A percentile compares a stretch with the other conserved stretches of the same genome.
phyloP scores from a whole-genome alignment of 495 filamentous ascomycete genomes.

The Aspergillus funiculosus region DNA sequence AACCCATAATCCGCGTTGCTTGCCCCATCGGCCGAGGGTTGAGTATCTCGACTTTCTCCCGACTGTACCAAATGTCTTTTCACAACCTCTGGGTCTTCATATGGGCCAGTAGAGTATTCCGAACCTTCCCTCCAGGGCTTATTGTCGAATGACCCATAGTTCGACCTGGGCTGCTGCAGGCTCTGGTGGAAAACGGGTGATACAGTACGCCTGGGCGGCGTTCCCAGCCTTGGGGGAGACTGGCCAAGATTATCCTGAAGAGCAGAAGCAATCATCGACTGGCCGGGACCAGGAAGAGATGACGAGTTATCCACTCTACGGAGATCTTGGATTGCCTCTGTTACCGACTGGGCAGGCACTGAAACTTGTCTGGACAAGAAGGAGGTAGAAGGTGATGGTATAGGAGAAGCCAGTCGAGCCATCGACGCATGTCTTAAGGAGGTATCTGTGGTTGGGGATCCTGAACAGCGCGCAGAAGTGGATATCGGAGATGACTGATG shows the following conservation, averaged over 20 bases:
- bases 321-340: slow-evolving; percentile 29
- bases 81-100: slow-evolving; percentile 75
- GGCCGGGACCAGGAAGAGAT: slow-evolving; percentile 58
- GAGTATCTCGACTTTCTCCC: slow-evolving; percentile 33
- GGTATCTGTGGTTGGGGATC: slow-evolving; percentile 43
- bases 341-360: slow-evolving; percentile 28
- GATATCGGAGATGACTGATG: slow-evolving; percentile 36
- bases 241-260: slow-evolving; percentile 58
- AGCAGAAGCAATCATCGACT: slow-evolving; percentile 71
- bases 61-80: slow-evolving; percentile 75
- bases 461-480: slow-evolving; percentile 31
- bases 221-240: slow-evolving; percentile 44
- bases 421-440: slow-evolving; percentile 59
- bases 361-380: slow-evolving; percentile 38
- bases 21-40: slow-evolving; percentile 39
- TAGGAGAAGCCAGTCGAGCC: slow-evolving; percentile 66
- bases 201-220: slow-evolving; percentile 49
- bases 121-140: slow-evolving; percentile 39
- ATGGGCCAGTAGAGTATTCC: slow-evolving; percentile 40
- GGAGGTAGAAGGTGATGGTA: slow-evolving; percentile 49
- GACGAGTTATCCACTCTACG: slow-evolving; percentile 32
- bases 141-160: slow-evolving; percentile 76
- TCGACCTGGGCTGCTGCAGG: slow-evolving; percentile 49
- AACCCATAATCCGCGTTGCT: slow-evolving; percentile 71
- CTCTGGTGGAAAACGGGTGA: slow-evolving; percentile 49